These are phyloP conservation scores for Fomitopsis betulina DNA, from an alignment of 1,284 basidiomycete genomes.

Conservation along the genomic window DNA sequence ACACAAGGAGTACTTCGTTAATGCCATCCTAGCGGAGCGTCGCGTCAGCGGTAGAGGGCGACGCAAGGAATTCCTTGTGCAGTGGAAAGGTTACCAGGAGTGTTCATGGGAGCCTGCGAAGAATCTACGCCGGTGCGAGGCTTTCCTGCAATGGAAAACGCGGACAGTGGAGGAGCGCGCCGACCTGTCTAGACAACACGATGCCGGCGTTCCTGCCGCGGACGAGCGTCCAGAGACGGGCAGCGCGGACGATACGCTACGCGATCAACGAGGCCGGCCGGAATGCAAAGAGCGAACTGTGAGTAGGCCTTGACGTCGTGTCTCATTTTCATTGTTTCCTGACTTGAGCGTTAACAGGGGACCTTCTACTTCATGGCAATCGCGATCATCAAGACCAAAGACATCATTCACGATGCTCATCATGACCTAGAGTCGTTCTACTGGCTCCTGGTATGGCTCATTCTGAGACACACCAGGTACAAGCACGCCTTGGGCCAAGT, in stretches of 20 bases:
- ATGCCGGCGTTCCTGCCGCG: neutral
- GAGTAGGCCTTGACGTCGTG: too few relatives aligned
- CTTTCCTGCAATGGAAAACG: too few relatives aligned
- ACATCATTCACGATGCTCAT: neutral
- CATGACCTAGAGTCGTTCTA: constrained; percentile 8
- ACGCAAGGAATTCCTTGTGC: neutral
- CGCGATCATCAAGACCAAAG: too few relatives aligned
- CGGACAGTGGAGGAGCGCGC: too few relatives aligned
- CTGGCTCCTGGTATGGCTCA: constrained; percentile 14
- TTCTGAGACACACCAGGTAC: constrained; percentile 8
- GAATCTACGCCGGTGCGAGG: too few relatives aligned
- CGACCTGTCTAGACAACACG: neutral
- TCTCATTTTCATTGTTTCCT: neutral
- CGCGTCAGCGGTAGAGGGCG: neutral
- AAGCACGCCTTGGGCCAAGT: neutral
- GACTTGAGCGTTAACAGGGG: constrained; percentile 2
- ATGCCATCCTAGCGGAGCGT: too few relatives aligned
- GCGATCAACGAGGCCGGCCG: too few relatives aligned
- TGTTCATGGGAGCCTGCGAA: too few relatives aligned
- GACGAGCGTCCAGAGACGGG: neutral
- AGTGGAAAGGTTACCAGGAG: neutral
- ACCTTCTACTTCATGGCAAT: constrained; percentile 13
- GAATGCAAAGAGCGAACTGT: too few relatives aligned
- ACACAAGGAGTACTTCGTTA: too few relatives aligned
- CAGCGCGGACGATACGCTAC: too few relatives aligned